Evolutionary conservation across 805 yeast genomes (phyloP).

Genomic region (Monosporozyma solicola): DNA sequence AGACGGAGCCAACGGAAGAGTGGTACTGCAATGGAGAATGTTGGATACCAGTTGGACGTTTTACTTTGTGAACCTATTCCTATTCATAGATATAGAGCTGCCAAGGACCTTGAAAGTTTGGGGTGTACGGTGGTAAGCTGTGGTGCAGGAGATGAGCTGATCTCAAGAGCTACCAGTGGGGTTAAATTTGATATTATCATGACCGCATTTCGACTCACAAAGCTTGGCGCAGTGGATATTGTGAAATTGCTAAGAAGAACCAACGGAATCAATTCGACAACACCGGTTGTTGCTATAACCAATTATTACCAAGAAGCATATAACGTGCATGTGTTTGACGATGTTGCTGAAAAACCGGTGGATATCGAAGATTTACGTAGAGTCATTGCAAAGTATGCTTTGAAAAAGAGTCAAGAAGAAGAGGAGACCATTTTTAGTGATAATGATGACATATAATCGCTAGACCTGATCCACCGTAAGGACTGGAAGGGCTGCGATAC

Average conservation of each 20-base stretch:
- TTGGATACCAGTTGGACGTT: slow-evolving; percentile 44
- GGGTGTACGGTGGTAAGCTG: slow-evolving; percentile 79
- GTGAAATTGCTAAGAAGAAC: slow-evolving; percentile 69
- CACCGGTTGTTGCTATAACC: slow-evolving; percentile 72
- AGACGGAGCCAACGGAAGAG: slow-evolving; percentile 25
- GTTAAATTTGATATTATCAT: slow-evolving; percentile 78
- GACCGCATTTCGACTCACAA: slow-evolving; percentile 61
- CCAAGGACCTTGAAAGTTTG: slow-evolving; percentile 50
- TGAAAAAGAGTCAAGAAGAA: slow-evolving; percentile 25
- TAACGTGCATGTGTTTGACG: slow-evolving; percentile 47
- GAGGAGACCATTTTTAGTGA: slow-evolving; percentile 29
- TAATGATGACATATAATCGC: slow-evolving; percentile 1
- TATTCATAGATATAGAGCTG: slow-evolving; percentile 59
- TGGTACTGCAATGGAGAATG: slow-evolving; percentile 13
- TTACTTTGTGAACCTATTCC: slow-evolving; percentile 84
- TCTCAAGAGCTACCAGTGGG: slow-evolving; percentile 72
- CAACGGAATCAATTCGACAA: slow-evolving; percentile 61
- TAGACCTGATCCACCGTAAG: too few species aligned
- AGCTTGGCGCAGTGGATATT: slow-evolving; percentile 65
- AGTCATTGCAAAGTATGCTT: slow-evolving; percentile 24
- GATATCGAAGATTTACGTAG: slow-evolving; percentile 18
- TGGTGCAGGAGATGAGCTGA: slow-evolving; percentile 71
- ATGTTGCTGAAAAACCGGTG: slow-evolving; percentile 67
- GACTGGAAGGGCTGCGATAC: neutral
- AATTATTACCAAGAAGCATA: slow-evolving; percentile 61